Conservation (phyloP, 139 green algal species). For the Chlamydomonas schloesseri region DNA sequence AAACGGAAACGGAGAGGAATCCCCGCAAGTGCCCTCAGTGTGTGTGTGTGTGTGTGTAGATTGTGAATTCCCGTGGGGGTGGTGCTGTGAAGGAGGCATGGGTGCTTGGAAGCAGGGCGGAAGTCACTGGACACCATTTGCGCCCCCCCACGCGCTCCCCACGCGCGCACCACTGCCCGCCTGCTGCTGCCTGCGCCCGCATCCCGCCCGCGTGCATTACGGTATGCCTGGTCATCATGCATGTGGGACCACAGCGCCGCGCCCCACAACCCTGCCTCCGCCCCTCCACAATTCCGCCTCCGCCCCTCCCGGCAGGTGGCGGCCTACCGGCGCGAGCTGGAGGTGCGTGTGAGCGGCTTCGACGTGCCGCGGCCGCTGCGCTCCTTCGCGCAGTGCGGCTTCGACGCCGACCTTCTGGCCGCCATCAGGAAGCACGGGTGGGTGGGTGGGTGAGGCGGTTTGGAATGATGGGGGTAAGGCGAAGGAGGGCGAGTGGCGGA, state of each 20-base stretch:
- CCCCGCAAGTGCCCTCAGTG: too few species aligned
- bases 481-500: not conserved
- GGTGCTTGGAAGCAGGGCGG: too few species aligned
- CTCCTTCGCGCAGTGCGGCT: conserved; percentile 84
- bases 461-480: not conserved
- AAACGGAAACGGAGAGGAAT: too few species aligned
- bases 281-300: not conserved
- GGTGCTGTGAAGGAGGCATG: too few species aligned
- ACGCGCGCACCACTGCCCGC: too few species aligned
- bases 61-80: too few species aligned
- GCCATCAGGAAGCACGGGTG: conserved; percentile 77
- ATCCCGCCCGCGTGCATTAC: too few species aligned
- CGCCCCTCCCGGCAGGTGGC: conserved; percentile 52
- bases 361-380: conserved; percentile 76
- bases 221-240: too few species aligned
- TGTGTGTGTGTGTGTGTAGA: too few species aligned
- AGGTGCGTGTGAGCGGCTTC: conserved; percentile 79
- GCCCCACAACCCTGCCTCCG: not conserved
- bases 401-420: conserved; percentile 74
- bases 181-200: too few species aligned
- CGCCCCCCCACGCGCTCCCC: too few species aligned
- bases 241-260: not conserved
- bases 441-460: not conserved
- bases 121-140: too few species aligned
- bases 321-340: conserved; percentile 63